Percentiles rank a stretch among this genome's conserved stretches.
phyloP scores from a whole-genome alignment of 2,329 filamentous ascomycete species.

The Phaeomoniella chlamydospora region DNA sequence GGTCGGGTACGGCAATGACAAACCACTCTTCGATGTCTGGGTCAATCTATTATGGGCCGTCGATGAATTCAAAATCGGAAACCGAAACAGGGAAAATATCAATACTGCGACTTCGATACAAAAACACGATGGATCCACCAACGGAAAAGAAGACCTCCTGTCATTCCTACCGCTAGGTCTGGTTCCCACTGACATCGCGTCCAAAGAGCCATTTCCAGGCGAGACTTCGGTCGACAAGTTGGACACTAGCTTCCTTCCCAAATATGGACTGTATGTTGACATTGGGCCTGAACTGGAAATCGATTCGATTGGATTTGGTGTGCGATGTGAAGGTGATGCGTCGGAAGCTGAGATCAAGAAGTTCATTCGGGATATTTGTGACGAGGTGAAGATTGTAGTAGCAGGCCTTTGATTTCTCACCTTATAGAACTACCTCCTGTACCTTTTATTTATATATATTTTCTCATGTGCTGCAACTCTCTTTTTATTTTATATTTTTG shows the following conservation, averaged over 20 bases:
- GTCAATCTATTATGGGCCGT: neutral
- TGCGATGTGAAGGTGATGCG: neutral
- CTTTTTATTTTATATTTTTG: too few relatives aligned
- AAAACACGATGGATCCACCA: too few relatives aligned
- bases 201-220: neutral
- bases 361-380: neutral
- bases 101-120: neutral
- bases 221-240: neutral
- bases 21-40: neutral
- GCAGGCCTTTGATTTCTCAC: too few relatives aligned
- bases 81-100: neutral
- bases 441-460: too few relatives aligned
- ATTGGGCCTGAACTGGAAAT: neutral
- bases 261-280: neutral
- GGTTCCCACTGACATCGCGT: neutral
- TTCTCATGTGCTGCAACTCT: too few relatives aligned
- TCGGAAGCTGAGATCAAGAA: neutral
- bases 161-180: neutral
- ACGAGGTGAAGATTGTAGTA: too few relatives aligned
- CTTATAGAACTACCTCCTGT: too few relatives aligned
- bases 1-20: neutral
- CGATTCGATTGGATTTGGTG: neutral
- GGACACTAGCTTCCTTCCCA: neutral
- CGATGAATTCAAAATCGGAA: neutral
- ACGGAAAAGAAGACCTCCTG: neutral